A percentile compares a stretch with the other conserved stretches of the same genome.
Conservation (phyloP, 495 filamentous ascomycete species). For the Cladorrhinum samala region DNA sequence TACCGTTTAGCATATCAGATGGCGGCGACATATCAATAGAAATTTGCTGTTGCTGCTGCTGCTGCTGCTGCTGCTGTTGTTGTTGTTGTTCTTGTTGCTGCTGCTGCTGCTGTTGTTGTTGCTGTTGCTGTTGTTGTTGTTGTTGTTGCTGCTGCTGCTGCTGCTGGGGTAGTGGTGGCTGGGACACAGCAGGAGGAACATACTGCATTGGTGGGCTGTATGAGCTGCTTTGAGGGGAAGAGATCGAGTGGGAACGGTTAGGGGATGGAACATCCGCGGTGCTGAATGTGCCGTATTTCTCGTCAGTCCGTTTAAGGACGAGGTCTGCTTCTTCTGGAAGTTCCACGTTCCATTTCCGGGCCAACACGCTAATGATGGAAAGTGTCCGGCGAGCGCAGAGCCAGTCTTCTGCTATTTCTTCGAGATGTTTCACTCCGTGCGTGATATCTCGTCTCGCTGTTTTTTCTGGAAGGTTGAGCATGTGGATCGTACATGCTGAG, state of each 20-base stretch:
- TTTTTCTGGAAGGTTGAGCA: conserved; percentile 88
- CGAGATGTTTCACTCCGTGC: conserved; percentile 84
- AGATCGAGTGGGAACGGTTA: conserved; percentile 11
- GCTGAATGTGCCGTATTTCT: conserved; percentile 48
- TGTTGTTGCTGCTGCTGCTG: no score
- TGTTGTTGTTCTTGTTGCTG: no score
- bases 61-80: neutral
- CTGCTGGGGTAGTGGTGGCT: no score
- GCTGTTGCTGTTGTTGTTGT: no score
- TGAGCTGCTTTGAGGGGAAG: conserved; percentile 15
- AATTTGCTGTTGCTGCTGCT: conserved; percentile 2
- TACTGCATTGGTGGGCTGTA: conserved; percentile 10
- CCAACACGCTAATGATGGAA: conserved; percentile 77
- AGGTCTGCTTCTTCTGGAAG: conserved; percentile 75
- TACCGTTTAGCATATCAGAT: neutral
- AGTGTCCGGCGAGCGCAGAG: conserved; percentile 81
- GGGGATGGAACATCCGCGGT: conserved; percentile 52
- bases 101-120: no score
- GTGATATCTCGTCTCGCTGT: conserved; percentile 81
- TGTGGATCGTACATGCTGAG: conserved; percentile 87
- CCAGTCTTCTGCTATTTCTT: conserved; percentile 96
- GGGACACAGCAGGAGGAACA: no score
- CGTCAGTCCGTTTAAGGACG: conserved; percentile 61
- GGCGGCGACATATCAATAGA: neutral
- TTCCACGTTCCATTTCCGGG: conserved; percentile 79